Conservation (phyloP, 2,329 filamentous ascomycete species). For the Penicillium sp. region DNA sequence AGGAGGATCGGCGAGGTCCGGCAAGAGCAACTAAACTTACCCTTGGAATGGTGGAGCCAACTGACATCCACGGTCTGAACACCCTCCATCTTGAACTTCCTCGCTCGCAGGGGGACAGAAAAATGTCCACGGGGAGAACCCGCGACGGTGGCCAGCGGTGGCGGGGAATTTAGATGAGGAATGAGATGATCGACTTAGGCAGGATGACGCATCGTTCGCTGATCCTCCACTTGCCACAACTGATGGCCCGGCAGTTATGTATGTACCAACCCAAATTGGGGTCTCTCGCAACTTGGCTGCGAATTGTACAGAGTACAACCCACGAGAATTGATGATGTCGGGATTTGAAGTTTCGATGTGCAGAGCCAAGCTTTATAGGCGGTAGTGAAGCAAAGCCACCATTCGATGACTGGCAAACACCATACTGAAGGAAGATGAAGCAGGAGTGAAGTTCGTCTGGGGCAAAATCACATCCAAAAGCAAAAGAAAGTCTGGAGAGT, state of each 20-base stretch:
- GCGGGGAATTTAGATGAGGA: conserved; percentile 16
- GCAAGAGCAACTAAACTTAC: conserved; percentile 49
- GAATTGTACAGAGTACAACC: conserved; percentile 9
- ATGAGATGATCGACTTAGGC: conserved; percentile 20
- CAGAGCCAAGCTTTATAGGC: conserved; percentile 5
- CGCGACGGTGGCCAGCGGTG: conserved; percentile 15
- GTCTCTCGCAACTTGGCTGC: not conserved
- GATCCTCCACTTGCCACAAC: conserved; percentile 19
- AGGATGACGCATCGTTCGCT: conserved; percentile 21
- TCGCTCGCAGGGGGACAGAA: conserved; percentile 2
- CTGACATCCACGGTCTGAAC: conserved; percentile 79
- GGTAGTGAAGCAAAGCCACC: conserved; percentile 4
- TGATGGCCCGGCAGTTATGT: conserved; percentile 2
- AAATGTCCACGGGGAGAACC: not conserved
- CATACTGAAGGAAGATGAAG: conserved; percentile 3
- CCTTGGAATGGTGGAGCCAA: conserved; percentile 85
- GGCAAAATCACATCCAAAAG: not conserved
- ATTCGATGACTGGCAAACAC: not conserved
- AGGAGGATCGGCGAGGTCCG: not conserved
- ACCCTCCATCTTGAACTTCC: conserved; percentile 61
- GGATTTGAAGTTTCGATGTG: conserved; percentile 3
- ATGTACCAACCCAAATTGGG: not conserved
- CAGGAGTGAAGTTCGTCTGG: conserved; percentile 2
- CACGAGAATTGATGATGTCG: conserved; percentile 2
- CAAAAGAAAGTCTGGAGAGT: conserved; percentile 5